These are phyloP conservation scores for Magnusiomyces sp. DNA, from an alignment of 1,139 yeast genomes.

Conservation along the genomic window DNA sequence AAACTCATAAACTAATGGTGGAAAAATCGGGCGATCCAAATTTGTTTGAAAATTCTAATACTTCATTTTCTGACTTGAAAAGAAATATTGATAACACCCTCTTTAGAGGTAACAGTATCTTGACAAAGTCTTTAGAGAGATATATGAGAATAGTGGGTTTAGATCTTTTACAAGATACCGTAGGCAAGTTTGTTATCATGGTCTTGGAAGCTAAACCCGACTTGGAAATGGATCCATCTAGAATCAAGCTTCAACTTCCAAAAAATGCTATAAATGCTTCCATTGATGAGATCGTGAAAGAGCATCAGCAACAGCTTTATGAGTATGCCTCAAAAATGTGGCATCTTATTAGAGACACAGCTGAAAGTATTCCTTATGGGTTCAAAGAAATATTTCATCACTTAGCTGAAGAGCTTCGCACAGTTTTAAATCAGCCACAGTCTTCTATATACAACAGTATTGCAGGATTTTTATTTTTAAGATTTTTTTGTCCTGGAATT, in stretches of 20 bases:
- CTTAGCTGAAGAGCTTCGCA: constrained; percentile 20
- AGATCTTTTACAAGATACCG: constrained; percentile 63
- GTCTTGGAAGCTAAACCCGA: constrained; percentile 43
- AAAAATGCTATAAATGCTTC: constrained; percentile 26
- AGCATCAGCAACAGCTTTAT: constrained; percentile 46
- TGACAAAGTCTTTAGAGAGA: constrained; percentile 72
- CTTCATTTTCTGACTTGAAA: constrained; percentile 7
- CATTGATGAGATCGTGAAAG: constrained; percentile 36
- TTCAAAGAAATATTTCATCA: constrained; percentile 41
- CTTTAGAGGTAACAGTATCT: constrained; percentile 76
- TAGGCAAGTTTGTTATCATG: constrained; percentile 57
- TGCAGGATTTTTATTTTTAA: constrained; percentile 72
- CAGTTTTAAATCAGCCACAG: constrained; percentile 3
- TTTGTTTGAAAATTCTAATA: background rate
- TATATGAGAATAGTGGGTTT: constrained; percentile 72
- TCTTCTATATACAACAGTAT: constrained; percentile 41
- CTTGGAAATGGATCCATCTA: constrained; percentile 70
- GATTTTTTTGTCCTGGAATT: constrained; percentile 88
- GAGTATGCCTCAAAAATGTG: constrained; percentile 59
- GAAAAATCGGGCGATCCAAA: constrained; percentile 6
- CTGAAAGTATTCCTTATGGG: constrained; percentile 67
- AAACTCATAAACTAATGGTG: constrained; percentile 4
- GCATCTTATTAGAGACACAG: constrained; percentile 58
- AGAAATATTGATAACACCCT: constrained; percentile 48
- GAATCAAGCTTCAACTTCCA: constrained; percentile 23